Conservation (phyloP, 179 eudicot species). For the Beta lomatogona region DNA sequence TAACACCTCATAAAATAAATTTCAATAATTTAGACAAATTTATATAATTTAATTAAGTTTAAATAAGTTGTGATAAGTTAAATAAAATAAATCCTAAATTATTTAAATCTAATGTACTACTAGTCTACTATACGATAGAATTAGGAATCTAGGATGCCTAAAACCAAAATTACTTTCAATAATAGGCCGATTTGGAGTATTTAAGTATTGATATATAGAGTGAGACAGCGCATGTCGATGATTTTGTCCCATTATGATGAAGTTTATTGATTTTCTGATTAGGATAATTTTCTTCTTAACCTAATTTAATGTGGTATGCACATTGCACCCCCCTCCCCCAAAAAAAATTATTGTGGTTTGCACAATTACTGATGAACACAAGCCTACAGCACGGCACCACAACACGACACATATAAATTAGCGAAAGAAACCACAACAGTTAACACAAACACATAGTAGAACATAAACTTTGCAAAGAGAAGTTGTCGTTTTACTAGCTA, state of each 20-base stretch:
- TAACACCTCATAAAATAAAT: too few species aligned
- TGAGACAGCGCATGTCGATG: constrained; percentile 35
- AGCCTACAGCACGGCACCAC: constrained; percentile 19
- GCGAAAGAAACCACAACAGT: not conserved
- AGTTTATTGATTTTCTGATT: constrained; percentile 21
- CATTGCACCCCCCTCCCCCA: too few species aligned
- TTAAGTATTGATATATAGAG: too few species aligned
- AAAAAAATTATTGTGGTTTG: not conserved
- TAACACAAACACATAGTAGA: not conserved
- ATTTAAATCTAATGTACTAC: too few species aligned
- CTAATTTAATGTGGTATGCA: not conserved
- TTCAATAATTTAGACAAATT: too few species aligned
- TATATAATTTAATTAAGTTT: too few species aligned
- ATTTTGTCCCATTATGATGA: constrained; percentile 36
- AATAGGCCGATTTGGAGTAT: too few species aligned
- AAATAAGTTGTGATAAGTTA: too few species aligned
- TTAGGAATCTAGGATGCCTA: too few species aligned
- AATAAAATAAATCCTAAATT: too few species aligned
- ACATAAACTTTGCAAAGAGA: not conserved
- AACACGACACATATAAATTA: constrained; percentile 17
- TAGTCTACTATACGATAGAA: too few species aligned
- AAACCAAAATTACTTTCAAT: too few species aligned
- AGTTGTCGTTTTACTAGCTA: constrained; percentile 15
- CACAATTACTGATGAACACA: constrained; percentile 1
- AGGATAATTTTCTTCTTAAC: not conserved